Base-by-base conservation (phyloP, 164 flowering plant species). In the Vitis riparia region DNA sequence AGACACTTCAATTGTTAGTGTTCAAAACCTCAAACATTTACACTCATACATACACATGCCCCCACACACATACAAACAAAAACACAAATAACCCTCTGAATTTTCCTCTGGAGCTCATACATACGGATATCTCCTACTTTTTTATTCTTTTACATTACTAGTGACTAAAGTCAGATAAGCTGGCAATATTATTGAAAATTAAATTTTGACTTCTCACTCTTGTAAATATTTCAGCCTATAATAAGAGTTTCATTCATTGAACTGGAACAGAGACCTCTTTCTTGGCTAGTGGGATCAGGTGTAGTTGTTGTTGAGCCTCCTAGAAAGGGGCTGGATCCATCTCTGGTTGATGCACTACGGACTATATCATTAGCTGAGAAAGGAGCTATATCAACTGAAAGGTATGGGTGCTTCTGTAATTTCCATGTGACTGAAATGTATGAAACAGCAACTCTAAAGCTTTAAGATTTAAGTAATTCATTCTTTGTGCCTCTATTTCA, bases 301-400 rank as follows among this genome's bases (percentile, higher is more conserved):
- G 97, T 95, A 30, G 80, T 89, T 67, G 86, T 95, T 65, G 94
- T 93, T 69, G 99, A 95, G 79, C 99, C 98, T 72, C 99, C 98
- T 49, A 84, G 98, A 72, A 93, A 91, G 78, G 99, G 99, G 63
- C 79, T 95, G 73, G 96, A 92, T 69, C 77, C 81, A 62, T 82
- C 97, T 63, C 78, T 95, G 57, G 30, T 91, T 52, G 68, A 79
- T 73, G 90, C 86, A 27, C 82, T 95, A 47, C 84, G 61, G 73
- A 76, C 74, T 62, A 69, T 89, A 73, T 52, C 84, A 59, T 75
- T 82, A 63, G 16, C 61, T 15, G 78, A 82, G 72, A 77, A 65
- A 55, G 88, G 87, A 73, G 75, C 75, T 51, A 82, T 62, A 63
- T 32, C 44, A 78, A 57, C 81, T 58, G 78, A 79, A 77, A 90